These are phyloP conservation scores for Tephrocybe sp. DNA, from an alignment of 768 basidiomycete species.

Conservation along the genomic window DNA sequence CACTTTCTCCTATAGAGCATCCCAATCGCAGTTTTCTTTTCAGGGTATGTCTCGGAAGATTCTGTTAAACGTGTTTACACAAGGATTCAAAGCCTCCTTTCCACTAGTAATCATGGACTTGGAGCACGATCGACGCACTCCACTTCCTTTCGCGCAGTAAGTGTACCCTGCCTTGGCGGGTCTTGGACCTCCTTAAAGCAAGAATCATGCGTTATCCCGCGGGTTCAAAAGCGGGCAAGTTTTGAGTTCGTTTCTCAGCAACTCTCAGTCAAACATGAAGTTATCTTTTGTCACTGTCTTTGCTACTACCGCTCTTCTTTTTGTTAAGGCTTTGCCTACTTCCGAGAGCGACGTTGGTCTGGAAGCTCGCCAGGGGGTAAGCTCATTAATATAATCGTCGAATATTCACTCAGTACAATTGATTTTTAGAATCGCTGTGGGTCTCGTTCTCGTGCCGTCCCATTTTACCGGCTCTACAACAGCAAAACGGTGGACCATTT, in stretches of 20 bases:
- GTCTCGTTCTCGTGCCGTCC: too few species aligned
- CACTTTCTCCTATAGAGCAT: background rate
- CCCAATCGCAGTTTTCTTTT: background rate
- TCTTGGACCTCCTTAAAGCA: too few species aligned
- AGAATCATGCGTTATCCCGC: background rate
- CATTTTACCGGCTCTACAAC: conserved; percentile 11
- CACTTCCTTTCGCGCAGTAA: too few species aligned
- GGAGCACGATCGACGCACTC: too few species aligned
- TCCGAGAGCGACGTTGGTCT: background rate
- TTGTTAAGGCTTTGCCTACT: background rate
- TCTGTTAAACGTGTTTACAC: too few species aligned
- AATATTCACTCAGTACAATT: too few species aligned
- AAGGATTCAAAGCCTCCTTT: too few species aligned
- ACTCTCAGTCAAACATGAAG: background rate
- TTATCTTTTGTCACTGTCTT: background rate
- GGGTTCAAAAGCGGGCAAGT: background rate
- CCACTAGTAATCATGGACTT: too few species aligned
- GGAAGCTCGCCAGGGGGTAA: background rate
- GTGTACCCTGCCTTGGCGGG: too few species aligned
- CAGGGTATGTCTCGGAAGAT: background rate
- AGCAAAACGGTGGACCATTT: conserved; percentile 4
- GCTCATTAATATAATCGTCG: too few species aligned
- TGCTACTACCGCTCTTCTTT: background rate
- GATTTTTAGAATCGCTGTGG: background rate
- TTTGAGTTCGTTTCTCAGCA: background rate